A percentile compares a stretch with the other conserved stretches of the same genome.
Evolutionary conservation across 495 filamentous ascomycete genomes (phyloP).

Genomic region (Talaromyces nanjingensis): DNA sequence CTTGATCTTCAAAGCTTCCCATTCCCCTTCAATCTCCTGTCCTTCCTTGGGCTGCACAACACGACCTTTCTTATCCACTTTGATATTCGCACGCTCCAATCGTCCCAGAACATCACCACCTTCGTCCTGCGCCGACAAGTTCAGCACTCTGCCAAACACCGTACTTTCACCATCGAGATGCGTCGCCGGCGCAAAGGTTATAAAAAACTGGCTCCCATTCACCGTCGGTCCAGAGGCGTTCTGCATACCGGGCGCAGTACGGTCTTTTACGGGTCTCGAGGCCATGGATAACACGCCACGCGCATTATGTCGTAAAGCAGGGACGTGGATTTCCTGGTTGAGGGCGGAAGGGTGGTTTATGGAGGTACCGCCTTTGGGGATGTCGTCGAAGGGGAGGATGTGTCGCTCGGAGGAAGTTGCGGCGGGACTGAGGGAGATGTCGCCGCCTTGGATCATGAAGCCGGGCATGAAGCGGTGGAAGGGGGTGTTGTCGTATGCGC

Average conservation of each 20-base stretch:
- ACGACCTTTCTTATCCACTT: conserved; percentile 88
- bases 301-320: conserved; percentile 75
- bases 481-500: conserved; percentile 79
- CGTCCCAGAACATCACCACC: conserved; percentile 42
- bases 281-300: conserved; percentile 90
- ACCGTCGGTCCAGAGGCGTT: conserved; percentile 54
- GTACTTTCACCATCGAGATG: conserved; percentile 94
- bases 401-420: conserved; percentile 30
- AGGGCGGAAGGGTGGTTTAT: conserved; percentile 73
- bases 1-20: conserved; percentile 58
- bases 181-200: conserved; percentile 75
- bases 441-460: conserved; percentile 92
- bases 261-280: conserved; percentile 63
- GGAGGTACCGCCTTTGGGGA: conserved; percentile 73
- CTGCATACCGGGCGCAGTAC: conserved; percentile 35
- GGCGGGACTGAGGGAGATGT: conserved; percentile 55
- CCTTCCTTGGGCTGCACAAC: conserved; percentile 52
- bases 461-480: conserved; percentile 84
- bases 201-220: conserved; percentile 94
- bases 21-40: conserved; percentile 21
- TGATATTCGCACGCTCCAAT: conserved; percentile 67
- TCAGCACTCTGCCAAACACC: conserved; percentile 79
- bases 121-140: conserved; percentile 35
- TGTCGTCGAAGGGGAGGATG: conserved; percentile 36
- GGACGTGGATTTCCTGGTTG: conserved; percentile 82